Percentiles rank a stretch among this genome's conserved stretches.
These are phyloP conservation scores for Myxozyma lipomycoides DNA, from an alignment of 805 yeast species.

Conservation along the genomic window DNA sequence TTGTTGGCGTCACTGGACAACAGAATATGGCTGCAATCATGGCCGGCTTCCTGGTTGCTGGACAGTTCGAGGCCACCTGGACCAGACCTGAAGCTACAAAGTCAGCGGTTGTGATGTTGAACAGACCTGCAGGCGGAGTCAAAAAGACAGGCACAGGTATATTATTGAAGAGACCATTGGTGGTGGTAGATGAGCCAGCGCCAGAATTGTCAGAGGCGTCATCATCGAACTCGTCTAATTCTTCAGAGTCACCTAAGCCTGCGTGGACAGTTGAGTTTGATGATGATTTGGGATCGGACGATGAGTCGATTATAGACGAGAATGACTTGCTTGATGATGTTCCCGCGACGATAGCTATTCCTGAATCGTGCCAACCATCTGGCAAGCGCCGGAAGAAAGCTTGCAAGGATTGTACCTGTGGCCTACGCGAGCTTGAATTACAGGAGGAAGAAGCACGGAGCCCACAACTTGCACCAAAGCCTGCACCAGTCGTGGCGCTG, in stretches of 20 bases:
- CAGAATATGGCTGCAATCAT: conserved; percentile 55
- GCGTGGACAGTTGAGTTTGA: conserved; percentile 45
- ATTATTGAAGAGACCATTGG: background rate
- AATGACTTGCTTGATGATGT: conserved; percentile 47
- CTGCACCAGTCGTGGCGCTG: conserved; percentile 47
- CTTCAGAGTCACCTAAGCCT: conserved; percentile 42
- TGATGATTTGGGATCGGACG: conserved; percentile 44
- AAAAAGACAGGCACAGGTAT: conserved; percentile 1
- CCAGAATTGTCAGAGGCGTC: conserved; percentile 44
- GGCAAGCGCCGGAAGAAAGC: conserved; percentile 67
- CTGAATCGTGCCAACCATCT: conserved; percentile 19
- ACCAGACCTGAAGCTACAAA: conserved; percentile 45
- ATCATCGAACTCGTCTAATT: conserved; percentile 39
- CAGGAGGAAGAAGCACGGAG: conserved; percentile 45
- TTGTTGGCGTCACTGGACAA: conserved; percentile 33
- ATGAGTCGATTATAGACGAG: conserved; percentile 55
- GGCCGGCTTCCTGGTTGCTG: conserved; percentile 51
- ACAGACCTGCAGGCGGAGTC: conserved; percentile 9
- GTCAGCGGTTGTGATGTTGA: conserved; percentile 26
- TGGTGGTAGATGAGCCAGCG: background rate
- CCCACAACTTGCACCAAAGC: conserved; percentile 25
- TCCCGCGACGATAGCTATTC: conserved; percentile 35
- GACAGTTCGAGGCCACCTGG: conserved; percentile 49
- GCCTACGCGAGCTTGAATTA: conserved; percentile 78
- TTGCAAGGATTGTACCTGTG: conserved; percentile 97